These are phyloP conservation scores for Phellopilus nigrolimitatus DNA, from an alignment of 1,284 basidiomycete genomes.

Conservation along the genomic window DNA sequence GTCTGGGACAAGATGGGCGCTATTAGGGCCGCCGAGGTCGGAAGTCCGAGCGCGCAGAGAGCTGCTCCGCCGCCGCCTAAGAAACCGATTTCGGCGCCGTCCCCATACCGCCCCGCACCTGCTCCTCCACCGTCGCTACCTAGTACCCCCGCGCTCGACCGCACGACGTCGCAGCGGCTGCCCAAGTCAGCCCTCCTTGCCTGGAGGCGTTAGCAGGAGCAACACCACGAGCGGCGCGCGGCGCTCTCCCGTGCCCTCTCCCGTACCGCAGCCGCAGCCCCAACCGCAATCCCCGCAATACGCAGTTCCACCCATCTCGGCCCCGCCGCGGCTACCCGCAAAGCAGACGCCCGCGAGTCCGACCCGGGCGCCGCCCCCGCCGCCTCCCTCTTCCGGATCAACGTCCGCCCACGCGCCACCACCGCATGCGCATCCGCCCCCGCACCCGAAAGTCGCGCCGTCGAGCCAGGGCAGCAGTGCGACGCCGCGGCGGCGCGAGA, in stretches of 20 bases:
- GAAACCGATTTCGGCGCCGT: slow-evolving; percentile 42
- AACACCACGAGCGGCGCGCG: slow-evolving; percentile 60
- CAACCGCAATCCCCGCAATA: slow-evolving; percentile 10
- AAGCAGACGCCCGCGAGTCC: slow-evolving; percentile 30
- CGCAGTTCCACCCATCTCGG: slow-evolving; percentile 28
- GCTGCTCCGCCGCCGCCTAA: slow-evolving; percentile 53
- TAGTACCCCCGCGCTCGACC: slow-evolving; percentile 61
- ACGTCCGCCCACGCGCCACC: no score
- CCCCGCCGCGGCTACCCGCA: slow-evolving; percentile 28
- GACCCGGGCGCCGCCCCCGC: slow-evolving; percentile 34
- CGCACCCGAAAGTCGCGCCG: slow-evolving; percentile 13
- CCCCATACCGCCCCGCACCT: slow-evolving; percentile 61
- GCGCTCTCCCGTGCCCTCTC: slow-evolving; percentile 35
- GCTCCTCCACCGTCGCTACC: slow-evolving; percentile 49
- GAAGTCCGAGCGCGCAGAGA: slow-evolving; percentile 44
- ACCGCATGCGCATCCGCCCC: slow-evolving; percentile 19
- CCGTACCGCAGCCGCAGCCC: slow-evolving; percentile 23
- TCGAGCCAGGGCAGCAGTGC: slow-evolving; percentile 46
- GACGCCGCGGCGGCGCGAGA: slow-evolving; percentile 81
- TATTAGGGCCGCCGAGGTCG: slow-evolving; percentile 6
- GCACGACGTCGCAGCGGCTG: slow-evolving; percentile 67
- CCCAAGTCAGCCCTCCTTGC: slow-evolving; percentile 45
- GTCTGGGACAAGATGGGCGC: slow-evolving; percentile 80
- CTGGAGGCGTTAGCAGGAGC: slow-evolving; percentile 52
- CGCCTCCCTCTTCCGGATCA: no score